These are phyloP conservation scores for Casuarina equisetifolia DNA, from an alignment of 306 rosid species.

Conservation along the genomic window DNA sequence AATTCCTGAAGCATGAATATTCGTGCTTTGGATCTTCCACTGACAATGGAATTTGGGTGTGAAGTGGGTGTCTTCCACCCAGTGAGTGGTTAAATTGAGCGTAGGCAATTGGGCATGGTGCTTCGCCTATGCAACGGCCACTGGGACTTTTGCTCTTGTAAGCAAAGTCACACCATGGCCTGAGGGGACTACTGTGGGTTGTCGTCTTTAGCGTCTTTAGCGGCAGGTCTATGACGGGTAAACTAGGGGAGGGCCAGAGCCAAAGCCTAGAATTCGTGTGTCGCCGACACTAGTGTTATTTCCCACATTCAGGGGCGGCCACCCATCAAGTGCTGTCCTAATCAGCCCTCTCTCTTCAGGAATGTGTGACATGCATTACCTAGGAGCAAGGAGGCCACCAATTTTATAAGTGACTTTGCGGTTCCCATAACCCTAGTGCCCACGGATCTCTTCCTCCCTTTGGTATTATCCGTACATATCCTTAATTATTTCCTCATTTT, in stretches of 20 bases:
- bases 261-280: constrained; percentile 30
- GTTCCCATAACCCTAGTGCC: constrained; percentile 5
- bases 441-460: not conserved
- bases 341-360: constrained; percentile 25
- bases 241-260: constrained; percentile 20
- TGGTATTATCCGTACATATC: not conserved
- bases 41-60: not conserved
- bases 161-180: constrained; percentile 7
- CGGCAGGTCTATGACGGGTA: constrained; percentile 13
- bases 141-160: constrained; percentile 1
- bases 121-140: constrained; percentile 27
- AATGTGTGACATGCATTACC: constrained; percentile 14
- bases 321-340: constrained; percentile 38
- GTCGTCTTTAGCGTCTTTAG: not conserved
- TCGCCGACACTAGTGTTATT: constrained; percentile 21
- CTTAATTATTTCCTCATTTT: constrained; percentile 13
- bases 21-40: too few species aligned
- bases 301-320: constrained; percentile 19
- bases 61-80: constrained; percentile 34
- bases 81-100: not conserved
- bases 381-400: not conserved
- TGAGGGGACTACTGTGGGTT: not conserved
- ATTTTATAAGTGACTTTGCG: not conserved
- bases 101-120: constrained; percentile 18
- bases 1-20: too few species aligned